Evolutionary conservation across 2,329 filamentous ascomycete genomes (phyloP), one percentile per base, ranked within the genome.

Genomic region (Thermoascus crustaceus): DNA sequence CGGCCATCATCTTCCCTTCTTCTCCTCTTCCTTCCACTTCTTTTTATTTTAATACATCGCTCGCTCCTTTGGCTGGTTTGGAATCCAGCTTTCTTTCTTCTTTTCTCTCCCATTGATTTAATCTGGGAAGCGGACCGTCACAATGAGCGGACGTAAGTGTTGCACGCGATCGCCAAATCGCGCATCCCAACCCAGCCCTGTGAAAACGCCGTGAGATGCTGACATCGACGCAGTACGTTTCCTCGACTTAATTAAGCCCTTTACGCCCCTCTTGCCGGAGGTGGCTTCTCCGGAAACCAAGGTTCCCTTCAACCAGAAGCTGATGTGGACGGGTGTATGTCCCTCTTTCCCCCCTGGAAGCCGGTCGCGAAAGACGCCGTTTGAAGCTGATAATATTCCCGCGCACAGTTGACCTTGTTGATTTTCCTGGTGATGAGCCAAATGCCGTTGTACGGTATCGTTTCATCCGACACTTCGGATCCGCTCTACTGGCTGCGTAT

Each of bases 341-440:
- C 44, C 29, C 39, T n/a, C n/a, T 38, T 43, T 37, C 14, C 21
- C 30, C 35, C 32, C 16, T 34, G 24, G 38, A 31, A 27, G 39
- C 34, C 32, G 35, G 17, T 30, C 16, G 19, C 20, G 34, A 30
- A 37, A 39, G 32, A 35, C 30, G 41, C 22, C 30, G 32, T 34
- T 37, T 42, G 31, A 48, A 38, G 32, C 43, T 48, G 26, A 44
- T 43, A 30, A 34, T 37, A 49, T 46, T 37, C 32, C 25, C 20
- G 17, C 35, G 26, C 41, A 34, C 44, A 72, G 69, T 79, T 89
- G 64, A 96, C 91, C 48, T 78, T 98, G 54, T 74, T 98, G 66
- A 93, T 96, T 72, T 98, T 98, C 79, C 73, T 98, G 76, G 87
- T 98, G 68, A 98, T 98, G 91, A 95, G 87, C 72, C 91, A 95